phyloP scores from a whole-genome alignment of 163 green algal genomes.

The Chlorella variabilis region DNA sequence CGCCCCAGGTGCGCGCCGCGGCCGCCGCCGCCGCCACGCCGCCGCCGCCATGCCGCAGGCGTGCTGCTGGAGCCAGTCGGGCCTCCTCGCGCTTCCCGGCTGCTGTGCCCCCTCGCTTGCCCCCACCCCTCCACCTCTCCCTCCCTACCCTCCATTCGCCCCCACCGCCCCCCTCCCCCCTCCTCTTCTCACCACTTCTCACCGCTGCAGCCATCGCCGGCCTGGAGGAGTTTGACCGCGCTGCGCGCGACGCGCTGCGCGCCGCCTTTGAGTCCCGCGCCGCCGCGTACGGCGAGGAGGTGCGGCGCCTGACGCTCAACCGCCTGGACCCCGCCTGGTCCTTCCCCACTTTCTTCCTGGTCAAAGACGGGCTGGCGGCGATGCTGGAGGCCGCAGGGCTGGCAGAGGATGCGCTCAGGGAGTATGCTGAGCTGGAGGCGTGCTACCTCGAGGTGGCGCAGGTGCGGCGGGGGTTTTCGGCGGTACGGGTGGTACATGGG shows the following conservation, averaged over 20 bases:
- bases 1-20: not conserved
- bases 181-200: not conserved
- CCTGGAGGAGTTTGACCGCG: slow-evolving; percentile 65
- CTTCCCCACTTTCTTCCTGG: slow-evolving; percentile 80
- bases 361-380: slow-evolving; percentile 79
- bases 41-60: too few species aligned
- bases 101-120: too few species aligned
- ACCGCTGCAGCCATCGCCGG: slow-evolving; percentile 39
- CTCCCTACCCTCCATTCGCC: not conserved
- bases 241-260: slow-evolving; percentile 67
- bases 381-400: slow-evolving; percentile 76
- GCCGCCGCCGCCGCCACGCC: too few species aligned
- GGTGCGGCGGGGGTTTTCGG: too few species aligned
- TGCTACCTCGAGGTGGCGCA: slow-evolving; percentile 63
- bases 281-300: slow-evolving; percentile 78
- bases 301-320: slow-evolving; percentile 67
- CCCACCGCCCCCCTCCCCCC: too few species aligned
- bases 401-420: slow-evolving; percentile 69
- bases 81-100: too few species aligned
- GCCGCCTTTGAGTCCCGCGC: slow-evolving; percentile 71
- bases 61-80: too few species aligned
- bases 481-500: too few species aligned
- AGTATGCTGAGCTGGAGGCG: slow-evolving; percentile 80
- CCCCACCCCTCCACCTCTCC: too few species aligned
- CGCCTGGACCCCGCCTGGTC: slow-evolving; percentile 68